Percentiles rank a stretch among this genome's conserved stretches.
These are phyloP conservation scores for Cryphonectria carpinicola DNA, from an alignment of 2,329 filamentous ascomycete genomes.

Conservation along the genomic window DNA sequence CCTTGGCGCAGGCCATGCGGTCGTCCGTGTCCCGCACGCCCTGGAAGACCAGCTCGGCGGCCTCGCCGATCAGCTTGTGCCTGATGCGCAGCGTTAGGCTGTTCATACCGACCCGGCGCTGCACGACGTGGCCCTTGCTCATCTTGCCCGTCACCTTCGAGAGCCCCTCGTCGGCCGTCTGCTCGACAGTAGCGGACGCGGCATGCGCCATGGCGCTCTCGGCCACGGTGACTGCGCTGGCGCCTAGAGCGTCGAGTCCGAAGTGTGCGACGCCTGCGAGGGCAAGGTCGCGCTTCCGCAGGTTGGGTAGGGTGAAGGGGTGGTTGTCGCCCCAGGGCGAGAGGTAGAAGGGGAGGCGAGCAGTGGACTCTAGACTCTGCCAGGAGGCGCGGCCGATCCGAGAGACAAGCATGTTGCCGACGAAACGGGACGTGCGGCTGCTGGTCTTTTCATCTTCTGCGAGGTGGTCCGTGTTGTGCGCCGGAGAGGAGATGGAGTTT, in stretches of 20 bases:
- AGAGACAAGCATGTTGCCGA: slow-evolving; percentile 32
- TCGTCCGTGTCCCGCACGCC: slow-evolving; percentile 24
- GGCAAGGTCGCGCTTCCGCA: slow-evolving; percentile 32
- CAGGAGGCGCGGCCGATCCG: slow-evolving; percentile 30
- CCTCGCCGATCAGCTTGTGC: slow-evolving; percentile 32
- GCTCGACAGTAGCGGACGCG: slow-evolving; percentile 29
- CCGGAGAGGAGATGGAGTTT: slow-evolving; percentile 22
- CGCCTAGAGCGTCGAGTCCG: slow-evolving; percentile 30
- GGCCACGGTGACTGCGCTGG: slow-evolving; percentile 29
- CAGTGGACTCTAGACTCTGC: slow-evolving; percentile 31
- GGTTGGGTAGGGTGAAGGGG: slow-evolving; percentile 31
- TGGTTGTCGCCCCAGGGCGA: slow-evolving; percentile 33
- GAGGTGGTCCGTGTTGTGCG: slow-evolving; percentile 25
- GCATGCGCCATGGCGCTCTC: slow-evolving; percentile 29
- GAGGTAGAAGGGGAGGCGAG: slow-evolving; percentile 31
- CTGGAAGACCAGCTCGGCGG: slow-evolving; percentile 29
- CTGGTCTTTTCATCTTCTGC: slow-evolving; percentile 29
- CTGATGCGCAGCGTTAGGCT: slow-evolving; percentile 29
- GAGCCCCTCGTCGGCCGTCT: slow-evolving; percentile 29
- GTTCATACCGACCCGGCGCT: slow-evolving; percentile 29
- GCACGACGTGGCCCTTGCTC: slow-evolving; percentile 23
- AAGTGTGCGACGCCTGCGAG: slow-evolving; percentile 32
- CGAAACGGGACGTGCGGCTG: slow-evolving; percentile 29
- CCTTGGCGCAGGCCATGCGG: slow-evolving; percentile 30
- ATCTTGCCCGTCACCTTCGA: slow-evolving; percentile 23